Evolutionary conservation across 2,329 filamentous ascomycete species (phyloP).

Genomic region (Parascedosporium putredinis): DNA sequence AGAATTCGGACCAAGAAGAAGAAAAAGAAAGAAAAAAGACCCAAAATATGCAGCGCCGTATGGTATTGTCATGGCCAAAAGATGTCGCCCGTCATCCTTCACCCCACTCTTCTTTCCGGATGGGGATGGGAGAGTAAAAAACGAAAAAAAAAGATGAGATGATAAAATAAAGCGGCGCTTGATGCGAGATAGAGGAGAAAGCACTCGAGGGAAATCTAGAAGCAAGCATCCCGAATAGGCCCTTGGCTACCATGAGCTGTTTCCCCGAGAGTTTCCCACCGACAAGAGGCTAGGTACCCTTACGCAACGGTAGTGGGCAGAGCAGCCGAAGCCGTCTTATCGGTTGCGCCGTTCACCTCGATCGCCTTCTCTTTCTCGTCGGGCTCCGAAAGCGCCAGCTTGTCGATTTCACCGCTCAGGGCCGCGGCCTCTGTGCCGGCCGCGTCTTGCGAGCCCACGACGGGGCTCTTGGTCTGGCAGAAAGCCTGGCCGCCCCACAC

Average conservation of each 20-base stretch:
- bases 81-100: background rate
- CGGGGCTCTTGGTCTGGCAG: constrained; percentile 6
- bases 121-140: too few species aligned
- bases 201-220: too few species aligned
- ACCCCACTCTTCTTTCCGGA: background rate
- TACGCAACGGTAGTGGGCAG: constrained; percentile 6
- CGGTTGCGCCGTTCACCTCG: constrained; percentile 2
- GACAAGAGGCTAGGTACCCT: too few species aligned
- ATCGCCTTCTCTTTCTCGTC: constrained; percentile 7
- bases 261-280: too few species aligned
- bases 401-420: background rate
- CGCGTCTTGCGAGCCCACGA: constrained; percentile 6
- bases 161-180: too few species aligned
- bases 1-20: background rate
- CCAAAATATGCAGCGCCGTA: background rate
- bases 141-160: too few species aligned
- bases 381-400: constrained; percentile 10
- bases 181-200: too few species aligned
- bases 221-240: too few species aligned
- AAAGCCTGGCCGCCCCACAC: constrained; percentile 13
- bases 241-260: background rate
- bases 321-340: background rate
- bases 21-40: background rate
- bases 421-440: constrained; percentile 10
- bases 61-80: background rate